Evolutionary conservation across 1,284 basidiomycete species (phyloP).

Genomic region (Earliella scabrosa): DNA sequence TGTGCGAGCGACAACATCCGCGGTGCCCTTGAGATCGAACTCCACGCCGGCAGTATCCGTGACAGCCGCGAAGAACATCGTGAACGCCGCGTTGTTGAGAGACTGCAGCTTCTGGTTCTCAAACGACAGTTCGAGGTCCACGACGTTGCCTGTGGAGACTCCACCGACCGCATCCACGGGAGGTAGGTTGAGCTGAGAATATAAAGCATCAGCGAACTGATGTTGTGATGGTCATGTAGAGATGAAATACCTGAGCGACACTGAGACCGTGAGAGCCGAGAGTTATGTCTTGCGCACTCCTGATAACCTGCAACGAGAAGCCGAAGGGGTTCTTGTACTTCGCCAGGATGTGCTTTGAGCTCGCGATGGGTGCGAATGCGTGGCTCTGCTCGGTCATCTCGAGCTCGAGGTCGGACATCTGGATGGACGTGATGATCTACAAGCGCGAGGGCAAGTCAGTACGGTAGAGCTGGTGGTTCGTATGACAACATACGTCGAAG

Average conservation of each 20-base stretch:
- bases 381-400: constrained; percentile 48
- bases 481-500: constrained; percentile 44
- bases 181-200: constrained; percentile 58
- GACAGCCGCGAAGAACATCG: constrained; percentile 60
- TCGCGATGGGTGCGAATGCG: constrained; percentile 61
- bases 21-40: constrained; percentile 60
- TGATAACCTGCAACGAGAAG: constrained; percentile 71
- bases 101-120: constrained; percentile 59
- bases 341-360: constrained; percentile 65
- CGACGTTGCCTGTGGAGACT: constrained; percentile 58
- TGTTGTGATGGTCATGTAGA: neutral
- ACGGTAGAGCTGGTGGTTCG: neutral
- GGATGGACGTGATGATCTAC: constrained; percentile 71
- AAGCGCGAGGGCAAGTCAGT: neutral
- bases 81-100: constrained; percentile 58
- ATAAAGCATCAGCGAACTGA: constrained; percentile 8
- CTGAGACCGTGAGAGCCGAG: constrained; percentile 53
- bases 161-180: constrained; percentile 55
- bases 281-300: constrained; percentile 58
- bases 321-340: constrained; percentile 80
- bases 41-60: constrained; percentile 52
- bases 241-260: constrained; percentile 53
- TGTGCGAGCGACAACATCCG: constrained; percentile 67
- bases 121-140: constrained; percentile 58
- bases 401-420: constrained; percentile 63